Conservation (phyloP, 106 monocot species). For the Apostasia shenzhenica region DNA sequence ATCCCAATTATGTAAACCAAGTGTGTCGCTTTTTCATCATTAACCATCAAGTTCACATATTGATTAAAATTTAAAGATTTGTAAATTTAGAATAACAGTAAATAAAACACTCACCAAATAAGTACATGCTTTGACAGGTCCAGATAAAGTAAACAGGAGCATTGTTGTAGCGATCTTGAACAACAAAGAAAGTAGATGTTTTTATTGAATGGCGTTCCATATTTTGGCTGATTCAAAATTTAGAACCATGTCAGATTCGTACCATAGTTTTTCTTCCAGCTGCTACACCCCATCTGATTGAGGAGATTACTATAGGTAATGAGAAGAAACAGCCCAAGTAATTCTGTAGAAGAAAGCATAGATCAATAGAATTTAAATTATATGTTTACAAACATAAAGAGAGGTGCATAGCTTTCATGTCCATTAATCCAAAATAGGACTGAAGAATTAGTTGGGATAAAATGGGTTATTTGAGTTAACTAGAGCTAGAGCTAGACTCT, state of each 20-base stretch:
- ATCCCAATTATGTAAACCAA: too few species aligned
- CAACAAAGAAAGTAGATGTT: not conserved
- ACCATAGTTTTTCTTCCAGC: constrained; percentile 98
- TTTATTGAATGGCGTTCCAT: not conserved
- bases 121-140: constrained; percentile 83
- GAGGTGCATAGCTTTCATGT: too few species aligned
- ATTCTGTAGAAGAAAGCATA: constrained; percentile 41
- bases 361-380: not conserved
- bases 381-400: too few species aligned
- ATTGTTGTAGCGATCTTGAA: constrained; percentile 79
- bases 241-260: constrained; percentile 8
- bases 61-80: too few species aligned
- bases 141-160: constrained; percentile 66
- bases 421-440: too few species aligned
- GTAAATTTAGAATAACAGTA: too few species aligned
- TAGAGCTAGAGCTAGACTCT: too few species aligned
- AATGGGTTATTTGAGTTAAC: too few species aligned
- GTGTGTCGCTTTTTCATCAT: too few species aligned
- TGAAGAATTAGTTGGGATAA: too few species aligned
- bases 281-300: constrained; percentile 81
- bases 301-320: constrained; percentile 87
- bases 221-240: not conserved
- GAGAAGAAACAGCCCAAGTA: constrained; percentile 89
- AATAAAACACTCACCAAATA: constrained; percentile 52
- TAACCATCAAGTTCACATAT: too few species aligned